Percentiles rank a stretch among this genome's conserved stretches.
Evolutionary conservation across 169 alveolate genomes (phyloP).

Genomic region (Cryptosporidium baileyi): DNA sequence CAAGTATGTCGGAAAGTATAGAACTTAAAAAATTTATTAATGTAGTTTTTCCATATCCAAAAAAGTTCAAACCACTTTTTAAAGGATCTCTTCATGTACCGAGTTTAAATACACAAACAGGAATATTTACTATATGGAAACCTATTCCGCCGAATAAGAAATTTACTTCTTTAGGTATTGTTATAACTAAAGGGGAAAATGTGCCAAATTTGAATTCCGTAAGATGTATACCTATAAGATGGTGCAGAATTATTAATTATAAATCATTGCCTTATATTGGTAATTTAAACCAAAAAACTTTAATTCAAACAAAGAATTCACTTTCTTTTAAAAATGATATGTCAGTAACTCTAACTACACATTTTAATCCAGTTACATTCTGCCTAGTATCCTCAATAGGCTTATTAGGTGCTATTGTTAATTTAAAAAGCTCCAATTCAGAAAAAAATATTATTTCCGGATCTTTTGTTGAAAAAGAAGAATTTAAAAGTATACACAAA

Average conservation of each 20-base stretch:
- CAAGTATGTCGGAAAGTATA: slow-evolving; percentile 61
- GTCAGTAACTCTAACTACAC: neutral
- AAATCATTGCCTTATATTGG: slow-evolving; percentile 25
- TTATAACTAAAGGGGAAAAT: slow-evolving; percentile 39
- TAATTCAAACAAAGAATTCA: neutral
- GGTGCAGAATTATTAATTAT: slow-evolving; percentile 47
- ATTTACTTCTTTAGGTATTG: slow-evolving; percentile 20
- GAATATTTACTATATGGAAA: slow-evolving; percentile 42
- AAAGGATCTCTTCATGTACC: slow-evolving; percentile 32
- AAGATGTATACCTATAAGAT: slow-evolving; percentile 46
- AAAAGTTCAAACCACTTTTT: slow-evolving; percentile 45
- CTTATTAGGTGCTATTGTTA: slow-evolving; percentile 31
- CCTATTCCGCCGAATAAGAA: slow-evolving; percentile 42
- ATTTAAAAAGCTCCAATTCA: neutral
- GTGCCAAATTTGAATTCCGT: neutral
- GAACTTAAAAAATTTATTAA: slow-evolving; percentile 37
- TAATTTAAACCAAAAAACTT: neutral
- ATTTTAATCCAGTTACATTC: slow-evolving; percentile 28
- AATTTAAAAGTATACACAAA: neutral
- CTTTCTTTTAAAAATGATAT: neutral
- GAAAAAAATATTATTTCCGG: neutral
- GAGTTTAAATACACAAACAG: slow-evolving; percentile 7
- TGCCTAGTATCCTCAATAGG: neutral
- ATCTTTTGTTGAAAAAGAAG: slow-evolving; percentile 15
- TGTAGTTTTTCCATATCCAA: slow-evolving; percentile 29